These are phyloP conservation scores for Penicillium brasilianum DNA, from an alignment of 2,329 filamentous ascomycete species.

Conservation along the genomic window DNA sequence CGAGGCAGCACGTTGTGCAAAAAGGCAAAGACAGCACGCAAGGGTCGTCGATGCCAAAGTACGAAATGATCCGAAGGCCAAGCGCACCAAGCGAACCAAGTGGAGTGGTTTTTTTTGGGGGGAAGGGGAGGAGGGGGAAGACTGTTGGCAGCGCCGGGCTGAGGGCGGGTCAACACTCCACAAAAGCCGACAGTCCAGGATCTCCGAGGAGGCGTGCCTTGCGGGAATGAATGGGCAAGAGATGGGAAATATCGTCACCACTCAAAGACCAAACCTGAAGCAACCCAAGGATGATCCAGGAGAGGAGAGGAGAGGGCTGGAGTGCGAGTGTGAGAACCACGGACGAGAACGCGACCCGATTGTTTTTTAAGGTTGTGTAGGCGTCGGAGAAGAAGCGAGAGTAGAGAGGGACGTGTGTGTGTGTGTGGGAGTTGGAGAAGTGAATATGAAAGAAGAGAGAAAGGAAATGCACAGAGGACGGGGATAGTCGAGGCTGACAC, in stretches of 20 bases:
- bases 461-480: too few species aligned
- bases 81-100: slow-evolving; percentile 3
- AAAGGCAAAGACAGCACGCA: slow-evolving; percentile 7
- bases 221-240: neutral
- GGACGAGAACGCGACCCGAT: slow-evolving; percentile 2
- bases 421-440: neutral
- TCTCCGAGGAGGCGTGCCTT: neutral
- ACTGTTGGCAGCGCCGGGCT: neutral
- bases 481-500: slow-evolving; percentile 4
- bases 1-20: slow-evolving; percentile 11
- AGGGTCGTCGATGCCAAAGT: slow-evolving; percentile 5
- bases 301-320: neutral
- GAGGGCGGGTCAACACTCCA: slow-evolving; percentile 5
- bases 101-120: neutral
- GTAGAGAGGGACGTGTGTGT: neutral
- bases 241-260: slow-evolving; percentile 14
- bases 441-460: neutral
- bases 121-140: neutral
- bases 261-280: slow-evolving; percentile 9
- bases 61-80: slow-evolving; percentile 5
- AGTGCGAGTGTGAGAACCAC: slow-evolving; percentile 1
- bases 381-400: neutral
- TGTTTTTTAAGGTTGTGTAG: slow-evolving; percentile 5
- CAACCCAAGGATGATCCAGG: slow-evolving; percentile 13
- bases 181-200: neutral